Evolutionary conservation across 768 basidiomycete species (phyloP).

Genomic region (Pleurotus cornucopiae): DNA sequence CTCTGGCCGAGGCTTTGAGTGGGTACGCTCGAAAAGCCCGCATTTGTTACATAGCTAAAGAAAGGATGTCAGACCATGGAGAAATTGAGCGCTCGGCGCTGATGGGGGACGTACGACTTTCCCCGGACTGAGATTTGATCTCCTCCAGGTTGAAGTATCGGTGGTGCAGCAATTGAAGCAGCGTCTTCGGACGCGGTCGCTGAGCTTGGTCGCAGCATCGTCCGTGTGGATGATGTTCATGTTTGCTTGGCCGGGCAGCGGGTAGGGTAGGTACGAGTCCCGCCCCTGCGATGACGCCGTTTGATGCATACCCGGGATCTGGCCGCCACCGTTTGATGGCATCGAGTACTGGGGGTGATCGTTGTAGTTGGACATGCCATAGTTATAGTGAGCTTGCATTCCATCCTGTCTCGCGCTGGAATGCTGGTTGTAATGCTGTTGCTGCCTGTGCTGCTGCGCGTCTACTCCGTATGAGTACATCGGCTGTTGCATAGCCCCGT

Average conservation of each 20-base stretch:
- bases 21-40: constrained; percentile 77
- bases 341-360: constrained; percentile 16
- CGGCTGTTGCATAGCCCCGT: constrained; percentile 22
- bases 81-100: constrained; percentile 21
- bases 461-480: constrained; percentile 25
- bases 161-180: constrained; percentile 87
- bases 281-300: constrained; percentile 6
- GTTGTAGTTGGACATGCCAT: constrained; percentile 8
- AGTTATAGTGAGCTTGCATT: constrained; percentile 1
- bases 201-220: constrained; percentile 78
- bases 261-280: constrained; percentile 24
- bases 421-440: constrained; percentile 15
- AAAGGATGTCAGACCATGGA: background rate
- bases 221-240: constrained; percentile 53
- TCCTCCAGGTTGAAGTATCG: constrained; percentile 78
- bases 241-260: constrained; percentile 27
- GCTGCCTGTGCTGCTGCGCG: constrained; percentile 28
- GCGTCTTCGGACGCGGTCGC: constrained; percentile 68
- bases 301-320: background rate
- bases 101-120: constrained; percentile 52
- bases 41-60: constrained; percentile 63
- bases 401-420: background rate
- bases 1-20: constrained; percentile 73
- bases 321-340: background rate
- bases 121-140: constrained; percentile 73